These are phyloP conservation scores for Mollisia scopiformis DNA, from an alignment of 2,329 filamentous ascomycete genomes.

Conservation along the genomic window DNA sequence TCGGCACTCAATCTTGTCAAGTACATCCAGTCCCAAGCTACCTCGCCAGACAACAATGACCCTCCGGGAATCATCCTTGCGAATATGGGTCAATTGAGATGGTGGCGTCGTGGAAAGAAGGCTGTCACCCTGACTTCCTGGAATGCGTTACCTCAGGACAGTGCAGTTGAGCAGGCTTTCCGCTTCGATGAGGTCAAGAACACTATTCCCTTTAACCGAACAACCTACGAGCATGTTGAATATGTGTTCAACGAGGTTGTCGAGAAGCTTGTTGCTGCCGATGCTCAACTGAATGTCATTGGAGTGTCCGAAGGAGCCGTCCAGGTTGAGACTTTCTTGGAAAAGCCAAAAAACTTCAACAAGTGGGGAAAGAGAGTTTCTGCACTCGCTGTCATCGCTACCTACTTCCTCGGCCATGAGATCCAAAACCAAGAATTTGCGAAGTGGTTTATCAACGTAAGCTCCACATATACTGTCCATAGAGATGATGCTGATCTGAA, in stretches of 20 bases:
- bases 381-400: slow-evolving; percentile 54
- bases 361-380: slow-evolving; percentile 47
- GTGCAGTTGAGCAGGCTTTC: slow-evolving; percentile 60
- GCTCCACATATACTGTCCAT: slow-evolving; percentile 23
- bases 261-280: slow-evolving; percentile 45
- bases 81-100: slow-evolving; percentile 78
- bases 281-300: slow-evolving; percentile 69
- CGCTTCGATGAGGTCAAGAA: slow-evolving; percentile 60
- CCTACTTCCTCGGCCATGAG: slow-evolving; percentile 43
- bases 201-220: slow-evolving; percentile 61
- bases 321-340: slow-evolving; percentile 59
- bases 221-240: slow-evolving; percentile 61
- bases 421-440: slow-evolving; percentile 50
- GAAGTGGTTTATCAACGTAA: slow-evolving; percentile 54
- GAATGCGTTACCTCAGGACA: slow-evolving; percentile 61
- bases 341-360: slow-evolving; percentile 54
- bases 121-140: slow-evolving; percentile 63
- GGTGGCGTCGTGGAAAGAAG: slow-evolving; percentile 67
- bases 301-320: slow-evolving; percentile 70
- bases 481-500: slow-evolving; percentile 15
- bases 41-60: slow-evolving; percentile 24
- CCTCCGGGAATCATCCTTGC: slow-evolving; percentile 70
- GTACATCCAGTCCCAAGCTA: slow-evolving; percentile 39
- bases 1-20: slow-evolving; percentile 67
- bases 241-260: slow-evolving; percentile 70